Conservation (phyloP, 2,329 filamentous ascomycete species). For the Hymenoscyphus salicellus region DNA sequence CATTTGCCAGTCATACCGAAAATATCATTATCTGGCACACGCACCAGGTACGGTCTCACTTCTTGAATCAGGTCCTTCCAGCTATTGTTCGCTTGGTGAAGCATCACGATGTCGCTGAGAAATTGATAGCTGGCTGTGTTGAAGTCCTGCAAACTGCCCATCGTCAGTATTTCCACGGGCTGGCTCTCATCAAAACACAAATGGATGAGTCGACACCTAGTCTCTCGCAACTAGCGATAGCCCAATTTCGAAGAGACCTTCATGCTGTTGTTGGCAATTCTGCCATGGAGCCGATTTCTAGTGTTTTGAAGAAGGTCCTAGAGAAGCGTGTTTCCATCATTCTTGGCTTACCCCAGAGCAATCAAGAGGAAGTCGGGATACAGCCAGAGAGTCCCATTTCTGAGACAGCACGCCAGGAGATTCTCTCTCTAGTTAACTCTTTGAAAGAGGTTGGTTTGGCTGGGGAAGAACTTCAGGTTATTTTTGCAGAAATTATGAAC, state of each 20-base stretch:
- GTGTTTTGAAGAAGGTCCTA: slow-evolving; percentile 54
- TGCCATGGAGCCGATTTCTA: slow-evolving; percentile 51
- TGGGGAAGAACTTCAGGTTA: slow-evolving; percentile 65
- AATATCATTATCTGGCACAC: slow-evolving; percentile 60
- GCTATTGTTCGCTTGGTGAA: slow-evolving; percentile 45
- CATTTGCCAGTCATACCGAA: slow-evolving; percentile 51
- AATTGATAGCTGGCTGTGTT: slow-evolving; percentile 51
- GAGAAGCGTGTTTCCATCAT: slow-evolving; percentile 50
- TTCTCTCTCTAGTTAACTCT: slow-evolving; percentile 56
- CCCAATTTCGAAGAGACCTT: slow-evolving; percentile 58
- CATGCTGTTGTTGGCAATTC: slow-evolving; percentile 65
- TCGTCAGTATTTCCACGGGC: slow-evolving; percentile 54
- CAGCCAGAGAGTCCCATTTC: slow-evolving; percentile 26
- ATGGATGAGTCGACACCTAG: slow-evolving; percentile 39
- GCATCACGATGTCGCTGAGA: slow-evolving; percentile 32
- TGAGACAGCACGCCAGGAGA: slow-evolving; percentile 46
- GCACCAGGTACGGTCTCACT: slow-evolving; percentile 59
- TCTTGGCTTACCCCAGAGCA: slow-evolving; percentile 37
- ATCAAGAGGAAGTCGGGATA: slow-evolving; percentile 15
- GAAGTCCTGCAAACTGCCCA: slow-evolving; percentile 59
- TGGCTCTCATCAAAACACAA: slow-evolving; percentile 51
- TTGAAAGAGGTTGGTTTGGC: slow-evolving; percentile 65
- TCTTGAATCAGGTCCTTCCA: slow-evolving; percentile 57
- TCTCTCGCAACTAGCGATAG: slow-evolving; percentile 40
- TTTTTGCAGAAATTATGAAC: slow-evolving; percentile 71